phyloP scores from a whole-genome alignment of 163 green algal genomes.

The Coccomyxa subellipsoidea region DNA sequence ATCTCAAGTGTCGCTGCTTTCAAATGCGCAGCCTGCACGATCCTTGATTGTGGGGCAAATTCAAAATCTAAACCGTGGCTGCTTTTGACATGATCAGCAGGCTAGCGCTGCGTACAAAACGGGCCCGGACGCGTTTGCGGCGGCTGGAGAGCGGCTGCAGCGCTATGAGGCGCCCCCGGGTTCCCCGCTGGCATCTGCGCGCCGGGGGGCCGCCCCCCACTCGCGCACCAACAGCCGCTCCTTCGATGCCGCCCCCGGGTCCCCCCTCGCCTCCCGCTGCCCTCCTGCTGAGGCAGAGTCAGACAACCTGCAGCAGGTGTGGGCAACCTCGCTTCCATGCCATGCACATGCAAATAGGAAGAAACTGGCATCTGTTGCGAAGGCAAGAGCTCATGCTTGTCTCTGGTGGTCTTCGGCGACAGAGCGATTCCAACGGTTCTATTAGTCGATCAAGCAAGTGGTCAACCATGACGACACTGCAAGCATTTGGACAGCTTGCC shows the following conservation, averaged over 20 bases:
- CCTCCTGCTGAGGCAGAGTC: not conserved
- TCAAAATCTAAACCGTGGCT: too few species aligned
- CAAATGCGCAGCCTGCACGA: too few species aligned
- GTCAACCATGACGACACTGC: too few species aligned
- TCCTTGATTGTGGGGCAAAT: too few species aligned
- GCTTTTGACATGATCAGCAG: not conserved
- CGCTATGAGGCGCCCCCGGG: not conserved
- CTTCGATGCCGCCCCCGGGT: slow-evolving; percentile 1
- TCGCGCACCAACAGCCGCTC: not conserved
- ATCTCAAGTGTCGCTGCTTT: too few species aligned
- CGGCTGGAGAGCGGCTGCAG: not conserved
- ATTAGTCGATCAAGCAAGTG: too few species aligned
- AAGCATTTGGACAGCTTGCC: too few species aligned
- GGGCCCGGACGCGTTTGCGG: not conserved
- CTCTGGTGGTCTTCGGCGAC: too few species aligned
- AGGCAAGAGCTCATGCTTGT: too few species aligned
- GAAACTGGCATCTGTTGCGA: not conserved
- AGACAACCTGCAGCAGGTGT: not conserved
- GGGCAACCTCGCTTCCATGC: not conserved
- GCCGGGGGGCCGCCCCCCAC: not conserved
- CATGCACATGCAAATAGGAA: too few species aligned
- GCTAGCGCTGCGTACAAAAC: not conserved
- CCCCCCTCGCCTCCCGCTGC: not conserved
- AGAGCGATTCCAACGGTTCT: too few species aligned
- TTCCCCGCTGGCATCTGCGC: not conserved